Evolutionary conservation across 805 yeast genomes (phyloP).

Genomic region (Pichia kluyveri): DNA sequence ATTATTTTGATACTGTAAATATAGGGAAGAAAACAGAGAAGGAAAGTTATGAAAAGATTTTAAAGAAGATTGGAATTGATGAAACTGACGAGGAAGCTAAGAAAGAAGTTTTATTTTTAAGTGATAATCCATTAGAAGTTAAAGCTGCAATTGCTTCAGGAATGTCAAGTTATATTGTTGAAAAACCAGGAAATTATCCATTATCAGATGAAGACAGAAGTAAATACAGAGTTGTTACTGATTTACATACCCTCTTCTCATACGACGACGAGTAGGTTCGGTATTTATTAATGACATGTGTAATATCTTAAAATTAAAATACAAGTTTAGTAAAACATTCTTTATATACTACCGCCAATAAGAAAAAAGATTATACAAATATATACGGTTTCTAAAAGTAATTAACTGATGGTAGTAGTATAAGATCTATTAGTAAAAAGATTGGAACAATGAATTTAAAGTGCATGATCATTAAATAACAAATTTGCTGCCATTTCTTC

Average conservation of each 20-base stretch:
- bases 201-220: constrained; percentile 29
- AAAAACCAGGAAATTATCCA: constrained; percentile 68
- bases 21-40: constrained; percentile 62
- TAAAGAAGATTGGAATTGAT: constrained; percentile 18
- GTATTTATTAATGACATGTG: not conserved
- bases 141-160: constrained; percentile 67
- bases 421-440: not conserved
- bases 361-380: too few relatives aligned
- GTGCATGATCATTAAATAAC: constrained; percentile 53
- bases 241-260: constrained; percentile 22
- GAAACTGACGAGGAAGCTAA: constrained; percentile 16
- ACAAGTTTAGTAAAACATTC: not conserved
- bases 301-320: not conserved
- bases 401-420: not conserved
- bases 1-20: constrained; percentile 79
- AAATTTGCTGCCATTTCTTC: constrained; percentile 95
- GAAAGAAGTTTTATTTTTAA: constrained; percentile 48
- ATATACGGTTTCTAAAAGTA: not conserved
- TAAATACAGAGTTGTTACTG: constrained; percentile 19
- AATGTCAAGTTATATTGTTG: constrained; percentile 46
- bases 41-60: constrained; percentile 51
- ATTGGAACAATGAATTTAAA: not conserved
- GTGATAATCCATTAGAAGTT: constrained; percentile 75
- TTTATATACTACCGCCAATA: not conserved
- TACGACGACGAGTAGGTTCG: not conserved